A percentile compares a stretch with the other conserved stretches of the same genome.
These are phyloP conservation scores for Hypoxylon crocopeplum DNA, from an alignment of 495 filamentous ascomycete genomes.

Conservation along the genomic window DNA sequence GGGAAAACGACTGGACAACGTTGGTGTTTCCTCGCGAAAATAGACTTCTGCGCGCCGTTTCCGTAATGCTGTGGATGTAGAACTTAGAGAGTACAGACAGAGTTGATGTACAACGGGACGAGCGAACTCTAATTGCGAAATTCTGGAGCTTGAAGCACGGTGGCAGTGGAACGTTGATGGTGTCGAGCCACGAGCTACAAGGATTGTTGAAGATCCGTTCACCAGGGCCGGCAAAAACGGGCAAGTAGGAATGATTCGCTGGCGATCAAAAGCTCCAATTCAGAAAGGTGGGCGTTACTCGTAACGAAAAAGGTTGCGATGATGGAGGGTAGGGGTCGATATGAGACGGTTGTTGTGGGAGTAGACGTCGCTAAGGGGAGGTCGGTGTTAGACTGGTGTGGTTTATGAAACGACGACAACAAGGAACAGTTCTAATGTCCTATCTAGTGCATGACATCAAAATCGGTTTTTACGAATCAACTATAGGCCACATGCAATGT, in stretches of 20 bases:
- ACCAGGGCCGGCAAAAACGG: not conserved
- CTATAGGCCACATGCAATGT: not conserved
- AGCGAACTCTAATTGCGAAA: constrained; percentile 4
- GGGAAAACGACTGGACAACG: constrained; percentile 1
- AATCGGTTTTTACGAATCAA: not conserved
- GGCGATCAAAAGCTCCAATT: no score
- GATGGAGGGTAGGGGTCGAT: constrained; percentile 14
- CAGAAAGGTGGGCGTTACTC: constrained; percentile 1
- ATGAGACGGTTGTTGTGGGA: constrained; percentile 30
- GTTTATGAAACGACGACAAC: constrained; percentile 28
- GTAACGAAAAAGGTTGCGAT: constrained; percentile 15
- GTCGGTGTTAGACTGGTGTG: constrained; percentile 4
- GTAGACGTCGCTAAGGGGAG: constrained; percentile 15
- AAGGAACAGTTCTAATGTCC: constrained; percentile 5
- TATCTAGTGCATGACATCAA: constrained; percentile 6
- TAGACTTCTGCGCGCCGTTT: no score
- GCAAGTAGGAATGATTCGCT: not conserved
- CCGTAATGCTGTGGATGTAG: no score
- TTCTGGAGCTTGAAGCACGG: not conserved
- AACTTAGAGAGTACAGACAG: constrained; percentile 3
- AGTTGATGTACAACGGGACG: constrained; percentile 2
- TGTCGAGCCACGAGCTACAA: not conserved
- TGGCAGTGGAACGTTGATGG: constrained; percentile 4
- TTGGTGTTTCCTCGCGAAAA: no score
- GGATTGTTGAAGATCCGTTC: constrained; percentile 2